Base-by-base conservation (phyloP, 163 green algal genomes). In the Chlorella variabilis region DNA sequence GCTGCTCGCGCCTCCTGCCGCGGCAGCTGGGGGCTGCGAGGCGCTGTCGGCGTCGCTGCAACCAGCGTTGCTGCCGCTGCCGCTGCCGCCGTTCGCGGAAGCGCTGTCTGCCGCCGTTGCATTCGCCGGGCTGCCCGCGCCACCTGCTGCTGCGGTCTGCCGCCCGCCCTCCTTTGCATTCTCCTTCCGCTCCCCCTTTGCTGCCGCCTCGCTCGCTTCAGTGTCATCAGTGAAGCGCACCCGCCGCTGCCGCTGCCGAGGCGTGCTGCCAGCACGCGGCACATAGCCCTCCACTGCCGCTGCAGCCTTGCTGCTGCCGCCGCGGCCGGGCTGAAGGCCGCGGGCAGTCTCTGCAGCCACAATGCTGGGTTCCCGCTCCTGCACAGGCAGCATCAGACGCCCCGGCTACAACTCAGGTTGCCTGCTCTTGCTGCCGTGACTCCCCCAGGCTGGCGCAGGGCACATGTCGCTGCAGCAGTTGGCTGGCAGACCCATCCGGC, bases 281-380 rank as follows among this genome's bases (percentile, higher is more conserved):
- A 85, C 69, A 21, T 90, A 92, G 6, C 88, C 88, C 65, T 92
- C 88, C 33, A 92, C 86, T n/a, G 82, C 77, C 18, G 41, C 41
- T 29, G 87, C 82, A 4, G 67, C 69, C 1, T 23, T 36, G 70
- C 29, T 45, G 31, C 65, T 66, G 38, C 29, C 15, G 29, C 39
- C 59, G 38, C 41, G 71, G 21, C 41, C 41, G 0, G 79, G 29
- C 11, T 78, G 69, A 59, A 78, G 56, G 9, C 27, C 18, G 9
- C 33, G 80, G 7, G 83, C 80, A 39, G 82, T 75, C 25, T 83
- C 82, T 33, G 81, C 76, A 27, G 73, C 80, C 3, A 85, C 42
- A 17, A 81, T 61, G 4, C 20, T 48, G 0, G 81, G 78, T 33
- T 91, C 81, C 0, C 86, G 82, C 74, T 92, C 88, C 84, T 83